These are phyloP conservation scores for Penicillium flavigenum DNA, from an alignment of 495 filamentous ascomycete species.

Conservation along the genomic window DNA sequence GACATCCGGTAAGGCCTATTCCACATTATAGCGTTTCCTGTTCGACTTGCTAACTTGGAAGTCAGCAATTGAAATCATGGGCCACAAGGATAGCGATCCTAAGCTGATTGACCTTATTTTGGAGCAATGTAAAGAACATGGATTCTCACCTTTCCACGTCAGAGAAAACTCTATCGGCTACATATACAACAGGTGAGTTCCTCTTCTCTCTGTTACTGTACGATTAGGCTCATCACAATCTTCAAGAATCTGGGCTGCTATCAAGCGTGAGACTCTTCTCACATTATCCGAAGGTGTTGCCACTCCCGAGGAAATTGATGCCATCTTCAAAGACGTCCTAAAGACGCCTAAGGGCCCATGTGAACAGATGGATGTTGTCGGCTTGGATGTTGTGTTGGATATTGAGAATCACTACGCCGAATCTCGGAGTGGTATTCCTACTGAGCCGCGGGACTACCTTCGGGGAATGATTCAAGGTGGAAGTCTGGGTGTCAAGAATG, in stretches of 20 bases:
- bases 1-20: constrained; percentile 28
- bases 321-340: constrained; percentile 40
- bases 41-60: not conserved
- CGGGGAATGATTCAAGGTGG: constrained; percentile 27
- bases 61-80: constrained; percentile 44
- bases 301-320: constrained; percentile 36
- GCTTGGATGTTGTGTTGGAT: constrained; percentile 39
- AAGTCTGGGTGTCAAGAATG: constrained; percentile 31
- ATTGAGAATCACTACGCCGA: constrained; percentile 44
- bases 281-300: constrained; percentile 35
- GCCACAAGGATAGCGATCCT: constrained; percentile 30
- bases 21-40: not conserved
- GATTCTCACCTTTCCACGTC: constrained; percentile 42
- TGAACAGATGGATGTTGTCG: constrained; percentile 45
- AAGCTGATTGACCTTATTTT: constrained; percentile 28
- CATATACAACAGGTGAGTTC: constrained; percentile 39
- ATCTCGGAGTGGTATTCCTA: constrained; percentile 21
- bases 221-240: not conserved
- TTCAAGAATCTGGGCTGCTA: constrained; percentile 42
- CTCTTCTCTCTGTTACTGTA: not conserved
- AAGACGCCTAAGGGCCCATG: constrained; percentile 39
- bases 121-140: constrained; percentile 29
- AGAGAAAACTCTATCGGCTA: constrained; percentile 36
- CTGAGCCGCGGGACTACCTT: constrained; percentile 24
- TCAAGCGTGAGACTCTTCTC: constrained; percentile 40